A percentile compares a stretch with the other conserved stretches of the same genome.
Evolutionary conservation across 2,329 filamentous ascomycete genomes (phyloP).

Genomic region (Aspergillus sp.): DNA sequence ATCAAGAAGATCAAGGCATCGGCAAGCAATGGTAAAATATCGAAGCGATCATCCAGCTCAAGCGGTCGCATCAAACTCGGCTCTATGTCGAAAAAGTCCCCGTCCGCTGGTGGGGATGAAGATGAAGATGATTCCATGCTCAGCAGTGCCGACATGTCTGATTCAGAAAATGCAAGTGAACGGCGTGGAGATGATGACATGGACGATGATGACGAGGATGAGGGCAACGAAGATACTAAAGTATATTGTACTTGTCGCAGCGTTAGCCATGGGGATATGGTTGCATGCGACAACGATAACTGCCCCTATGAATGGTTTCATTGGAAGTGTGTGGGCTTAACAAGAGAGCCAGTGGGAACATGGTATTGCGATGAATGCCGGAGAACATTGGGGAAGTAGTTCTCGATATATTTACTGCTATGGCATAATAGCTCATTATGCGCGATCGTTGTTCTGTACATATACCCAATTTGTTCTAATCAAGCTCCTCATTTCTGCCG

Average conservation of each 20-base stretch:
- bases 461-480: slow-evolving; percentile 15
- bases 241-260: slow-evolving; percentile 64
- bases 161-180: slow-evolving; percentile 38
- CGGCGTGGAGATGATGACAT: slow-evolving; percentile 34
- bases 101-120: slow-evolving; percentile 37
- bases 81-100: slow-evolving; percentile 35
- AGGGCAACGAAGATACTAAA: slow-evolving; percentile 54
- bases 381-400: slow-evolving; percentile 34
- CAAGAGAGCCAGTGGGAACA: slow-evolving; percentile 54
- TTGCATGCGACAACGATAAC: slow-evolving; percentile 61
- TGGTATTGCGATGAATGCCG: slow-evolving; percentile 55
- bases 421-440: too few species aligned
- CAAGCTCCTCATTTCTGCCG: too few species aligned
- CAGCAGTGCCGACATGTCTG: slow-evolving; percentile 46
- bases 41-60: slow-evolving; percentile 40
- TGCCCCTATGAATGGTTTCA: slow-evolving; percentile 66
- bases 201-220: slow-evolving; percentile 46
- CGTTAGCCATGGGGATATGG: slow-evolving; percentile 63
- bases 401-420: not conserved
- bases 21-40: slow-evolving; percentile 30
- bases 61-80: slow-evolving; percentile 30
- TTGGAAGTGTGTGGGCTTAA: slow-evolving; percentile 59
- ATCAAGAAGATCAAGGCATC: slow-evolving; percentile 35
- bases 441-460: slow-evolving; percentile 2
- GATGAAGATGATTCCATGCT: slow-evolving; percentile 52